Evolutionary conservation across 176 grass and related monocot genomes (phyloP).

Genomic region (Carex scoparia): DNA sequence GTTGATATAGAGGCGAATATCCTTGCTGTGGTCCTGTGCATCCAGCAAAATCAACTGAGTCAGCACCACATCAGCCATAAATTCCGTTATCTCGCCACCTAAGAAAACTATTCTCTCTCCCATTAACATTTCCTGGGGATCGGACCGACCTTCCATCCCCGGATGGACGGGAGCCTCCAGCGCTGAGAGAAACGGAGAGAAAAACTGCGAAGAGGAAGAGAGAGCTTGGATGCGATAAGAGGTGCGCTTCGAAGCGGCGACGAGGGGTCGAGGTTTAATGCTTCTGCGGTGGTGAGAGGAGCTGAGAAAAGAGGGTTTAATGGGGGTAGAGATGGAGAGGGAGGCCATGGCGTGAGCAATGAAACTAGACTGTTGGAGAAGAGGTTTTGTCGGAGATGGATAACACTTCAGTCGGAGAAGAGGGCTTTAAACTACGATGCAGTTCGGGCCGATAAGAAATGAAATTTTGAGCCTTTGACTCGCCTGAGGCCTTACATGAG

Average conservation of each 20-base stretch:
- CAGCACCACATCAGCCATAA: slow-evolving; percentile 71
- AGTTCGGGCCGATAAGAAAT: neutral
- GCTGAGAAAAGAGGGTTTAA: slow-evolving; percentile 32
- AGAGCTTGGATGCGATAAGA: slow-evolving; percentile 1
- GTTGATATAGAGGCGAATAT: slow-evolving; percentile 85
- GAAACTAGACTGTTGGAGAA: neutral
- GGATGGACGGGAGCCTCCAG: slow-evolving; percentile 27
- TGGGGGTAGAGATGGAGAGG: slow-evolving; percentile 28
- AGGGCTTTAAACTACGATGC: neutral
- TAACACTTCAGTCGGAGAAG: neutral
- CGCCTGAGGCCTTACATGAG: no score
- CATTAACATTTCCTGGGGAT: slow-evolving; percentile 71
- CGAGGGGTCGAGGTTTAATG: slow-evolving; percentile 23
- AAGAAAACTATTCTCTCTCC: slow-evolving; percentile 79
- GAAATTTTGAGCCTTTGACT: no score
- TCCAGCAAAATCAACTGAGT: slow-evolving; percentile 93
- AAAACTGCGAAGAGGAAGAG: slow-evolving; percentile 28
- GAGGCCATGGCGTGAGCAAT: slow-evolving; percentile 23
- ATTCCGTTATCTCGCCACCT: slow-evolving; percentile 84
- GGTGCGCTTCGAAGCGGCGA: neutral
- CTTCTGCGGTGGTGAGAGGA: slow-evolving; percentile 24
- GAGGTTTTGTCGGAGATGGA: slow-evolving; percentile 17
- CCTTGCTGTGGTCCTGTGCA: slow-evolving; percentile 55
- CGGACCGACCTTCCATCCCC: slow-evolving; percentile 28
- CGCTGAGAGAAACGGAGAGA: slow-evolving; percentile 30